Evolutionary conservation across 495 filamentous ascomycete species (phyloP).

Genomic region (Terfezia claveryi): DNA sequence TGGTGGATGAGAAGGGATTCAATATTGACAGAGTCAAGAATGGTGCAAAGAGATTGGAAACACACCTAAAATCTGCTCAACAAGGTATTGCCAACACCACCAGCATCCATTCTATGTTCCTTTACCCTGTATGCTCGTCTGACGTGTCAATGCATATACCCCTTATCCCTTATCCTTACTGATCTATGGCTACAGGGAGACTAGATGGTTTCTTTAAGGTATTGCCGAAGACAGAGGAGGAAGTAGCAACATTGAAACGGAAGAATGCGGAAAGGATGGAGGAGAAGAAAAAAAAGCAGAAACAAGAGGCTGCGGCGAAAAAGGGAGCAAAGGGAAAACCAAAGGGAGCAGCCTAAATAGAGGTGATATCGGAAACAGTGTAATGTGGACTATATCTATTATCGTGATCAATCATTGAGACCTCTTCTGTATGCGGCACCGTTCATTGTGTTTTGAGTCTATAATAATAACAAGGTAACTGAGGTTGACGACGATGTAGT

Average conservation of each 20-base stretch:
- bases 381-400: no score
- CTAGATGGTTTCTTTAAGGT: slow-evolving; percentile 98
- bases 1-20: slow-evolving; percentile 89
- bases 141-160: no score
- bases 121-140: no score
- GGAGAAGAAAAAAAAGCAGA: slow-evolving; percentile 82
- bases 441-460: no score
- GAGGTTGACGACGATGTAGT: no score
- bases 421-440: no score
- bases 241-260: slow-evolving; percentile 65
- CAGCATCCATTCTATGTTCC: not conserved
- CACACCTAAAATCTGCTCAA: slow-evolving; percentile 71
- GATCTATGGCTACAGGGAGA: slow-evolving; percentile 24
- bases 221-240: slow-evolving; percentile 62
- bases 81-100: slow-evolving; percentile 29
- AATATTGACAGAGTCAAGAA: slow-evolving; percentile 74
- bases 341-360: slow-evolving; percentile 21
- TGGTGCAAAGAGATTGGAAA: slow-evolving; percentile 52
- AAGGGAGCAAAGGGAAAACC: slow-evolving; percentile 77
- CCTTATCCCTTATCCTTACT: no score
- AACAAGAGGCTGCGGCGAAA: slow-evolving; percentile 66
- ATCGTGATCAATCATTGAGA: no score
- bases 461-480: no score
- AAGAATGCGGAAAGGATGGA: slow-evolving; percentile 80
- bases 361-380: no score